phyloP scores from a whole-genome alignment of 345 rosid genomes.

The Pistacia vera region DNA sequence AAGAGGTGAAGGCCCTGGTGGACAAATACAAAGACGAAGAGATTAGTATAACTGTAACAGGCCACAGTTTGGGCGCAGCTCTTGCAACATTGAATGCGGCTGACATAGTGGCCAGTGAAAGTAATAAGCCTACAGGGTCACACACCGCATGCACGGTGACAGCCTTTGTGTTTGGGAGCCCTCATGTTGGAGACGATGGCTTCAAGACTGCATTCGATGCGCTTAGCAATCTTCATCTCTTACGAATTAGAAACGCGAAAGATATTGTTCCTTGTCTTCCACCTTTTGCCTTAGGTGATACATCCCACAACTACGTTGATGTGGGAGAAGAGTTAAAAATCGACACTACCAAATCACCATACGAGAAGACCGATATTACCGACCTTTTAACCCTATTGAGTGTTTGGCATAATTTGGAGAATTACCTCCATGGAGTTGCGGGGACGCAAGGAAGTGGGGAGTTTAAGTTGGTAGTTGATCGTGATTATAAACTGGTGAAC shows the following conservation, averaged over 20 bases:
- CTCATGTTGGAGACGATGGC: too few species aligned
- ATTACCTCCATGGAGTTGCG: slow-evolving; percentile 28
- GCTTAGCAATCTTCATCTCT: too few species aligned
- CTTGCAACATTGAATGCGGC: slow-evolving; percentile 25
- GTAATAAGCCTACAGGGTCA: too few species aligned
- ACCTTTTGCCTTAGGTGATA: not conserved
- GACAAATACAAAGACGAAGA: slow-evolving; percentile 49
- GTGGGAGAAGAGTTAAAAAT: slow-evolving; percentile 21
- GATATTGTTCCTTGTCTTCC: slow-evolving; percentile 12
- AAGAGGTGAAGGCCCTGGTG: slow-evolving; percentile 42
- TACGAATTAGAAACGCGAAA: not conserved
- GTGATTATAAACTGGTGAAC: slow-evolving; percentile 12
- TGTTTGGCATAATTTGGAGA: slow-evolving; percentile 15
- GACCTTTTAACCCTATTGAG: too few species aligned
- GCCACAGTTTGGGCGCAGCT: slow-evolving; percentile 56
- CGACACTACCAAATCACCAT: slow-evolving; percentile 14
- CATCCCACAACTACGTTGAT: not conserved
- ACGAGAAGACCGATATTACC: not conserved
- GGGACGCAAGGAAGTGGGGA: slow-evolving; percentile 17
- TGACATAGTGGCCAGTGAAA: too few species aligned
- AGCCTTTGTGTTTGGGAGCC: too few species aligned
- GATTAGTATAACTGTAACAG: slow-evolving; percentile 49
- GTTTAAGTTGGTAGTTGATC: slow-evolving; percentile 12
- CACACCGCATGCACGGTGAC: too few species aligned
- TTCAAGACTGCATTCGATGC: too few species aligned